Conservation (phyloP, 768 basidiomycete genomes). For the Mycena pura region DNA sequence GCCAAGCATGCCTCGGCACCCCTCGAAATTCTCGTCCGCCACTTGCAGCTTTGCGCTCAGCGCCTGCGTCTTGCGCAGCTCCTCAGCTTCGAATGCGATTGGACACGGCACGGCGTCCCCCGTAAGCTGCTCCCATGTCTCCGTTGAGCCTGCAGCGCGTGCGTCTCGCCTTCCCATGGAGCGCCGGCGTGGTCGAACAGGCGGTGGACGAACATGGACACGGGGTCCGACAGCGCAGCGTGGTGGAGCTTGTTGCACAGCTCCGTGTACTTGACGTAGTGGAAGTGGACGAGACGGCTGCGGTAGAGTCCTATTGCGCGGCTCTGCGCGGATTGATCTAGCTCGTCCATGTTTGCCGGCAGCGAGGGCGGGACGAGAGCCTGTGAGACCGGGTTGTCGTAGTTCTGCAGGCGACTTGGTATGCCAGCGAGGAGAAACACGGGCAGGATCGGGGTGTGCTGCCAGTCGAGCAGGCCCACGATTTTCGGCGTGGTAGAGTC, state of each 20-base stretch:
- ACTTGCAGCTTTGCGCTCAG: conserved; percentile 37
- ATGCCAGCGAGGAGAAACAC: conserved; percentile 55
- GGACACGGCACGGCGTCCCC: conserved; percentile 50
- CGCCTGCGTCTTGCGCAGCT: conserved; percentile 49
- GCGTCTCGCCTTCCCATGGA: conserved; percentile 60
- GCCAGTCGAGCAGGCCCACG: conserved; percentile 59
- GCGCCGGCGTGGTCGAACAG: conserved; percentile 51
- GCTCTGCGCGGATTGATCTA: conserved; percentile 29
- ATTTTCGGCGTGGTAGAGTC: conserved; percentile 49
- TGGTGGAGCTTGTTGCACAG: conserved; percentile 53
- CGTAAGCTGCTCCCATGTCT: conserved; percentile 50
- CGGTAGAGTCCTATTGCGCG: conserved; percentile 7
- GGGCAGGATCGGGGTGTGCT: conserved; percentile 61
- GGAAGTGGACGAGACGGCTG: conserved; percentile 45
- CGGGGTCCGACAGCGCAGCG: conserved; percentile 45
- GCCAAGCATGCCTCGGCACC: conserved; percentile 35
- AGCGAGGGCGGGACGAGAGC: conserved; percentile 48
- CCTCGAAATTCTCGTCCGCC: conserved; percentile 41
- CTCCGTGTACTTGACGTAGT: conserved; percentile 53
- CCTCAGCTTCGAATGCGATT: conserved; percentile 52
- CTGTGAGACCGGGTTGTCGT: conserved; percentile 49
- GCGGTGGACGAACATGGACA: conserved; percentile 42
- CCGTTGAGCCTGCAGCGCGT: conserved; percentile 50
- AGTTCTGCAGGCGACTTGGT: conserved; percentile 53
- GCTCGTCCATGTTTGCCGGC: conserved; percentile 48